Evolutionary conservation across 129 eudicot genomes (phyloP), one percentile per base, ranked within the genome.

Genomic region (Kitagawia praeruptora): DNA sequence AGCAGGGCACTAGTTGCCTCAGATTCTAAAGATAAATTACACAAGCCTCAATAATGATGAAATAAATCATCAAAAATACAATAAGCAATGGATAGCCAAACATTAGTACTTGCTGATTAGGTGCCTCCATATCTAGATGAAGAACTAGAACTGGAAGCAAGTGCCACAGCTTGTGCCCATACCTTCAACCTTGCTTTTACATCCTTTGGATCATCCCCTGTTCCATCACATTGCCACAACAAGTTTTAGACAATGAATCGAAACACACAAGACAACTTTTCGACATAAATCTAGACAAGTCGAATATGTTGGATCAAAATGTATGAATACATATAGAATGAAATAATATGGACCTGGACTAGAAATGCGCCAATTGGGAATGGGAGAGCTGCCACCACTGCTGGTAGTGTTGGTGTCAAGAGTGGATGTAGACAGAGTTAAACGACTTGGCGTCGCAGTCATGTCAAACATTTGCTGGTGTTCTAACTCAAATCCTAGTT

Each of bases 141-240:
- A 66, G 72, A 67, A 14, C 40, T 11, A n/a, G 69, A 61, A 12
- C 61, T 76, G 37, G 79, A 76, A 48, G 70, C 69, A 76, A 76
- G 69, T 76, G 79, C 79, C 69, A 80, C 83, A 14, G 78, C 78
- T 25, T 80, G 83, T 72, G 83, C 83, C 83, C 83, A 80, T 18
- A 80, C 46, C 44, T 74, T 80, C 67, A 80, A 77, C 45, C 83
- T 49, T 25, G 77, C 83, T 56, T 80, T 80, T 25, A 80, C 83
- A 80, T 80, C 83, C 31, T 75, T 54, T 13, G 83, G 78, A 80
- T 80, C 72, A 72, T 80, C 78, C 53, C 78, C 78, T 80, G 66
- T 16, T 76, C 54, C 67, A 49, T 47, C 46, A 51, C 40, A 76
- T 34, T 76, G 73, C 58, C 58, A 46, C 8, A 44, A 74, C 41